Evolutionary conservation across 1,284 basidiomycete species (phyloP).

Genomic region (Cryptococcus sp.): DNA sequence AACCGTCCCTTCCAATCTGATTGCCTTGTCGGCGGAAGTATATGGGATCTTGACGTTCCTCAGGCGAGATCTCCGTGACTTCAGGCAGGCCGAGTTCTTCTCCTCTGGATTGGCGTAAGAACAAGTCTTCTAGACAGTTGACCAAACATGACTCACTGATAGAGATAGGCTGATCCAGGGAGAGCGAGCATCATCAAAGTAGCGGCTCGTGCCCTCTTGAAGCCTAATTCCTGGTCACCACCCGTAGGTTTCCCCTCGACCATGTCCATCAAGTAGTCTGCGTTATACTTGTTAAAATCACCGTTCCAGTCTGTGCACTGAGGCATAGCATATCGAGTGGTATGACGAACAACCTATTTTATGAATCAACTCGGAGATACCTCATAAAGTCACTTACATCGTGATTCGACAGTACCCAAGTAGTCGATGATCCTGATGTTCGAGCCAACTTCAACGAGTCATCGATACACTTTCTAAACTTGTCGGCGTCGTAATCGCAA

Average conservation of each 20-base stretch:
- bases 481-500: conserved; percentile 22
- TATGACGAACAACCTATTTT: conserved; percentile 31
- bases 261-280: conserved; percentile 6
- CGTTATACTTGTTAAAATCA: not conserved
- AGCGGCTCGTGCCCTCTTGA: conserved; percentile 27
- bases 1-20: conserved; percentile 39
- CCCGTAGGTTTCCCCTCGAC: not conserved
- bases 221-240: conserved; percentile 23
- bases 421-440: conserved; percentile 24
- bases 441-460: conserved; percentile 20
- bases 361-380: not conserved
- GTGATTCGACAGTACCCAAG: conserved; percentile 42
- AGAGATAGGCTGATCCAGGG: conserved; percentile 39
- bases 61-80: conserved; percentile 28
- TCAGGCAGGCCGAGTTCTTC: conserved; percentile 42
- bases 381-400: conserved; percentile 13
- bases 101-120: conserved; percentile 12
- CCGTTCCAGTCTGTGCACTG: not conserved
- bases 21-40: conserved; percentile 32
- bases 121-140: not conserved
- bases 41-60: conserved; percentile 35
- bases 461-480: conserved; percentile 22
- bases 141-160: conserved; percentile 25
- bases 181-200: conserved; percentile 37
- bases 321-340: conserved; percentile 26